Evolutionary conservation across 2,329 filamentous ascomycete genomes (phyloP).

Genomic region (Clonostachys rhizophaga): DNA sequence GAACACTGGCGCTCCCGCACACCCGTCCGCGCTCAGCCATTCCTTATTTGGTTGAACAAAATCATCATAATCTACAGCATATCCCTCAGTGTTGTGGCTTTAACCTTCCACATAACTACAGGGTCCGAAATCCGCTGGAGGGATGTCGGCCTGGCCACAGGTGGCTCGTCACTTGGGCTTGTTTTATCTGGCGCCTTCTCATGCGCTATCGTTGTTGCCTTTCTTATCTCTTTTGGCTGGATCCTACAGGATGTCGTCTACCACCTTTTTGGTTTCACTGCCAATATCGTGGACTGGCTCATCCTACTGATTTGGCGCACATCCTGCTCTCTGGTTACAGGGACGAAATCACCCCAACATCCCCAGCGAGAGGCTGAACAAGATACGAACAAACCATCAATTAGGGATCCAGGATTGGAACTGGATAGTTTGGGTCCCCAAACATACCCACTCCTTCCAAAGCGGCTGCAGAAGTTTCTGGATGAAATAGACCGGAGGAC

Average conservation of each 20-base stretch:
- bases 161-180: background rate
- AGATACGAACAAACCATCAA: no score
- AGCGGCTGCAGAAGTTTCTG: background rate
- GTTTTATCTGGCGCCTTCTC: background rate
- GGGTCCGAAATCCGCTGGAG: background rate
- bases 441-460: background rate
- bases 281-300: background rate
- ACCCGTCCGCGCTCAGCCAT: background rate
- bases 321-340: background rate
- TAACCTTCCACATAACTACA: background rate
- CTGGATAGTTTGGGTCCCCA: no score
- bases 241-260: background rate
- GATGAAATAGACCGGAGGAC: background rate
- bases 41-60: background rate
- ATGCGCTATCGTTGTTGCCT: background rate
- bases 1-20: background rate
- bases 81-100: background rate
- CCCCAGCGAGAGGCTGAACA: no score
- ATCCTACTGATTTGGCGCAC: background rate
- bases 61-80: background rate
- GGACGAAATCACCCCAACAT: background rate
- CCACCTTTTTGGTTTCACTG: background rate
- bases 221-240: background rate
- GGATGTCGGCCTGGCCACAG: background rate
- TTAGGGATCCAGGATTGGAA: no score